Percentiles rank a stretch among this genome's conserved stretches.
Conservation (phyloP, 202 grass and related monocot species). For the Alloteropsis angusta region DNA sequence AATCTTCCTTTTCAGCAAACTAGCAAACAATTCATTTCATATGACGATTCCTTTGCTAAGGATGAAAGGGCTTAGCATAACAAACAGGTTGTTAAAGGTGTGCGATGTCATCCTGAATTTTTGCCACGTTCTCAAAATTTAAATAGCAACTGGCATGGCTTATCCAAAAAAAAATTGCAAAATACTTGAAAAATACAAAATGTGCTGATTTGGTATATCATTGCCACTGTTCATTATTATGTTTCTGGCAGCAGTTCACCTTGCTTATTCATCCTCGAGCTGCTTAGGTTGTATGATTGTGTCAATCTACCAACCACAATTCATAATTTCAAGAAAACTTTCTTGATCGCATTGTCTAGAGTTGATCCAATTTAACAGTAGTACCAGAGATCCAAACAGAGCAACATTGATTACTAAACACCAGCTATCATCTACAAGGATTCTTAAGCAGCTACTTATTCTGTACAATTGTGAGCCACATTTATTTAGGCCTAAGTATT, state of each 20-base stretch:
- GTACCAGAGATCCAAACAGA: not conserved
- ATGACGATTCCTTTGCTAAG: not conserved
- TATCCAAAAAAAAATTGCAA: not conserved
- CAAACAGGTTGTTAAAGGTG: not conserved
- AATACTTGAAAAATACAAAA: not conserved
- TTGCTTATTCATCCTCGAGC: not conserved
- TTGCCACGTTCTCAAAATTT: not conserved
- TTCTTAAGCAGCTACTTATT: not conserved
- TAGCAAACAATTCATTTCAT: not conserved
- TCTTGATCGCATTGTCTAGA: not conserved
- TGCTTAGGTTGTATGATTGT: not conserved
- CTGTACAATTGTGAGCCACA: not conserved
- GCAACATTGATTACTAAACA: not conserved
- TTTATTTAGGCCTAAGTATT: not conserved
- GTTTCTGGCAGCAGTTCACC: not conserved
- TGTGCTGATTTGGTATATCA: not conserved
- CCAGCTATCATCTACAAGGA: not conserved
- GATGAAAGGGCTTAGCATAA: not conserved
- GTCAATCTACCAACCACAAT: not conserved
- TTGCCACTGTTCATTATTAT: not conserved
- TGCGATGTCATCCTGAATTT: not conserved
- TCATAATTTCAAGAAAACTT: not conserved
- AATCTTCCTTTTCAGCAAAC: not conserved
- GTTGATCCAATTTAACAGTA: not conserved
- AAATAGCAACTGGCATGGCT: not conserved